Conservation (phyloP, 2,329 filamentous ascomycete species). For the Xylaria sp. region DNA sequence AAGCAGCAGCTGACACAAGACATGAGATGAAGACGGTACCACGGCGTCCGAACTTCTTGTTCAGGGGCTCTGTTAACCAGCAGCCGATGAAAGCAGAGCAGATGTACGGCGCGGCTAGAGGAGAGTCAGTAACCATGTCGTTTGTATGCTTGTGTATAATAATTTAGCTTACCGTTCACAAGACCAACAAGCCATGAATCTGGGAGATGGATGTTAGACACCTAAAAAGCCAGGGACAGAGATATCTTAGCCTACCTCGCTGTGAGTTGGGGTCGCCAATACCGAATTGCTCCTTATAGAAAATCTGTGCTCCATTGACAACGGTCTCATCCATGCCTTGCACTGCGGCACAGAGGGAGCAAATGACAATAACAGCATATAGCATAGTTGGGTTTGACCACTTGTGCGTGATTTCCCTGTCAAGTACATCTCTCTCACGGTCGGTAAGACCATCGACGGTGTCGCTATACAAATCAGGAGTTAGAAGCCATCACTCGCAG, state of each 20-base stretch:
- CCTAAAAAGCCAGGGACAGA: not conserved
- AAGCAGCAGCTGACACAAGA: slow-evolving; percentile 61
- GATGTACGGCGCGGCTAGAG: slow-evolving; percentile 59
- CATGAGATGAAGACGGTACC: slow-evolving; percentile 75
- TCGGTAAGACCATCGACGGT: slow-evolving; percentile 58
- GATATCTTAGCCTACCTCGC: slow-evolving; percentile 32
- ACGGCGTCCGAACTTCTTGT: slow-evolving; percentile 70
- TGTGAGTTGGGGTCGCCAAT: slow-evolving; percentile 58
- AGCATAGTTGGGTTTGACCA: slow-evolving; percentile 72
- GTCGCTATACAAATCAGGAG: slow-evolving; percentile 35
- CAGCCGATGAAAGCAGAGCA: slow-evolving; percentile 72
- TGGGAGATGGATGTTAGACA: slow-evolving; percentile 22
- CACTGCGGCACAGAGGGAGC: slow-evolving; percentile 60
- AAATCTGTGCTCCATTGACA: slow-evolving; percentile 71
- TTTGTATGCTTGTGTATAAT: not conserved
- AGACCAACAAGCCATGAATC: slow-evolving; percentile 66
- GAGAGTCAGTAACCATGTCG: not conserved
- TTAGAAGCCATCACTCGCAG: not conserved
- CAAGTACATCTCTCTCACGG: slow-evolving; percentile 62
- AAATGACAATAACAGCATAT: slow-evolving; percentile 66
- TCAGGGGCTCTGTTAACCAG: slow-evolving; percentile 76
- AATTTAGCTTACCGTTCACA: slow-evolving; percentile 52
- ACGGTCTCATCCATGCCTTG: slow-evolving; percentile 76
- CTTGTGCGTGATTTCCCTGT: slow-evolving; percentile 66
- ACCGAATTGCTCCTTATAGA: slow-evolving; percentile 66